Evolutionary conservation across 768 basidiomycete species (phyloP), one percentile per base, ranked within the genome.

Genomic region (Suillus clintonianus): DNA sequence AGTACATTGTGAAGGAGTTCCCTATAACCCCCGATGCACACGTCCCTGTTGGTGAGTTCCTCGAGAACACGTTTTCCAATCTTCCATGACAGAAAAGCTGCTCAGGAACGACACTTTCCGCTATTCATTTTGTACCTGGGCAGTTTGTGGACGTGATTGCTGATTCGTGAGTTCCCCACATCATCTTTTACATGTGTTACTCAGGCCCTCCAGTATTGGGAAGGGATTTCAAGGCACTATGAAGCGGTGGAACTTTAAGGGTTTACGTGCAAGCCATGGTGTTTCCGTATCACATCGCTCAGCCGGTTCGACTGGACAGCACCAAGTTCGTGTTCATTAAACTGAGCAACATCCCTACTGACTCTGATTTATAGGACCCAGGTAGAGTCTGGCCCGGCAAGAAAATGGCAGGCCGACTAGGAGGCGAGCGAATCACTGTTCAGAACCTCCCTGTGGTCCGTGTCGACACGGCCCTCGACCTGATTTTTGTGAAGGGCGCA

Each of bases 201-300:
- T 72, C 15, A 71, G 36, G 13, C 30, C 30, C 27, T n/a, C 45
- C 62, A 99, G 96, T 4, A 92, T 97, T 63, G 97, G 97, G 27
- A 99, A 99, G 78, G 97, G 97, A 9, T 98, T 96, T 77, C 92
- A 94, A 67, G 97, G 97, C 70, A 88, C 85, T 34, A 99, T 99
- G 97, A 99, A 99, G 75, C 84, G 94, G 54, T 95, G 94, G 89
- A 89, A 90, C 39, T 99, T 97, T 79, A 86, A 89, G 70, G 97
- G 97, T 77, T 78, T 95, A 36, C 86, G 89, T 53, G 96, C 95
- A 2, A 93, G 94, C 77, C 97, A 99, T 74, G 97, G 97, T 89
- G 92, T 94, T 54, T 98, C 97, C 65, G 73, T 95, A 67, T 94
- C 94, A 10, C 97, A 99, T 82, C 90, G 97, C 72, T 90, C 91